These are phyloP conservation scores for Centrapalus pauciflorus DNA, from an alignment of 129 eudicot genomes.

Conservation along the genomic window DNA sequence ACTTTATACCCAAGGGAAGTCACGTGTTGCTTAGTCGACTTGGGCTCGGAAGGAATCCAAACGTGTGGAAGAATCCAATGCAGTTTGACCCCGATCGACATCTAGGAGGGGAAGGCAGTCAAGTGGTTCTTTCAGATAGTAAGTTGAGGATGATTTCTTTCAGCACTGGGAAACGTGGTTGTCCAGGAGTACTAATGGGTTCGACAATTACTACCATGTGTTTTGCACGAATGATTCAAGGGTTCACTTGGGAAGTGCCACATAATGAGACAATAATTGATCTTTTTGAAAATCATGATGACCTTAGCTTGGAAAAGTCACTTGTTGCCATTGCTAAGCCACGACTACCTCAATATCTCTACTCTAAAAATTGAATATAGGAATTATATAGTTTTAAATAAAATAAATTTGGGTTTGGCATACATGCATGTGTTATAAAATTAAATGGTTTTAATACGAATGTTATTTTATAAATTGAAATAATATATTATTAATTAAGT, in stretches of 20 bases:
- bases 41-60: too few species aligned
- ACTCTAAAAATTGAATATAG: background rate
- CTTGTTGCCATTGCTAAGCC: background rate
- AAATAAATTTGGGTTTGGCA: too few species aligned
- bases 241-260: background rate
- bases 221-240: background rate
- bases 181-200: background rate
- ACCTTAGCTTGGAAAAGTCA: background rate
- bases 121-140: background rate
- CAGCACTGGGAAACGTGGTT: background rate
- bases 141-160: background rate
- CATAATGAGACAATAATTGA: background rate
- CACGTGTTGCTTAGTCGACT: too few species aligned
- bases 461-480: too few species aligned
- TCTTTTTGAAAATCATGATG: background rate
- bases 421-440: too few species aligned
- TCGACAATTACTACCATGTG: background rate
- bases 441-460: too few species aligned
- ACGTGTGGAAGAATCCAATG: too few species aligned
- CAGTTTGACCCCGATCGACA: background rate
- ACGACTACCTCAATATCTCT: background rate
- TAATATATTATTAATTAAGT: too few species aligned
- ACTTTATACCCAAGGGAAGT: background rate
- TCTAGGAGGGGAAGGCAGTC: background rate
- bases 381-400: too few species aligned